Percentiles rank a stretch among this genome's conserved stretches.
Conservation (phyloP, 192 early-diverging fungal genomes). For the Chytriomyces sp. region DNA sequence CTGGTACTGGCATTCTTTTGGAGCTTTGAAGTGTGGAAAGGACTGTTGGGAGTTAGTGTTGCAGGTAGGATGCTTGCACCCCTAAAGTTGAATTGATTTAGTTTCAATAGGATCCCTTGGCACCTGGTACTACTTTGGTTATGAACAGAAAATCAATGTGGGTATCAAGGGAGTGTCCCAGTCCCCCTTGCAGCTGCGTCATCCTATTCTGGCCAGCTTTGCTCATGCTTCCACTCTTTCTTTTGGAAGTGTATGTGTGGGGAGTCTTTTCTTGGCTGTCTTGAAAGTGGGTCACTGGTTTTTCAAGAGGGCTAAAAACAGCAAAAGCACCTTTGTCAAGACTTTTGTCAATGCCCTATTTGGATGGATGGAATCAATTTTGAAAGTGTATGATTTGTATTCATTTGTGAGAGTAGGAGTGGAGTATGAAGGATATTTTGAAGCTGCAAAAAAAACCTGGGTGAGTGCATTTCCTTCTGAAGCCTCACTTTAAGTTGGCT, state of each 20-base stretch:
- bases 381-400: conserved; percentile 23
- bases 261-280: conserved; percentile 60
- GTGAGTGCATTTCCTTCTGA: not conserved
- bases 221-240: conserved; percentile 53
- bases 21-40: conserved; percentile 31
- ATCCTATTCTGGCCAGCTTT: conserved; percentile 1
- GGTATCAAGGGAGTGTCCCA: not conserved
- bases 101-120: no score
- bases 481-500: not conserved
- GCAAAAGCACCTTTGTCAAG: not conserved
- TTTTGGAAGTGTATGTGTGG: conserved; percentile 69
- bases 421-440: conserved; percentile 7
- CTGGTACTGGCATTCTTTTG: conserved; percentile 25
- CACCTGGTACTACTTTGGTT: conserved; percentile 21
- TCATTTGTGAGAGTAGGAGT: conserved; percentile 20
- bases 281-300: conserved; percentile 56
- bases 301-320: conserved; percentile 22
- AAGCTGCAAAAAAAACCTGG: conserved; percentile 24
- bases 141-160: not conserved
- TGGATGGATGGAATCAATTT: conserved; percentile 15
- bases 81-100: no score
- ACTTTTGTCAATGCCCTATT: not conserved
- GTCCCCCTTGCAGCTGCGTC: not conserved
- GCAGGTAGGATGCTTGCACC: no score
- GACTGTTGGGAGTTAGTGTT: conserved; percentile 11